These are phyloP conservation scores for Chlamydomonas sphaeroides DNA, from an alignment of 139 green algal species.

Conservation along the genomic window DNA sequence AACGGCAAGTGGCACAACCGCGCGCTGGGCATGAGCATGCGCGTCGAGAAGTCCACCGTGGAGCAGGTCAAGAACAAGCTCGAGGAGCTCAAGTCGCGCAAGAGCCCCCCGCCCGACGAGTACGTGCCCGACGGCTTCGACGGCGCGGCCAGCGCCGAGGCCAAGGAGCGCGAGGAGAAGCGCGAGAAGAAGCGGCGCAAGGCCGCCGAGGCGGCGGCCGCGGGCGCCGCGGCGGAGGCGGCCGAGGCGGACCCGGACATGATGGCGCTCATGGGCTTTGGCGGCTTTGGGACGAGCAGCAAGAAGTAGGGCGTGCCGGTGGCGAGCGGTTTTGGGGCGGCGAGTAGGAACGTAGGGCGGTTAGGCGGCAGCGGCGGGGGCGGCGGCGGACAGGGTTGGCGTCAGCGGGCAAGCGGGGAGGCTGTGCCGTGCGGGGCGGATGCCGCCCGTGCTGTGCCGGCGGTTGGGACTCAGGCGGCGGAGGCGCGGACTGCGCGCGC, in stretches of 20 bases:
- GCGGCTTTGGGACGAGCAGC: conserved; percentile 82
- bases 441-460: too few species aligned
- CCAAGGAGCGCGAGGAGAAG: conserved; percentile 42
- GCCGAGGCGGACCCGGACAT: conserved; percentile 85
- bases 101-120: conserved; percentile 45
- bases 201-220: conserved; percentile 53
- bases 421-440: too few species aligned
- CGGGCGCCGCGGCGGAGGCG: conserved; percentile 47
- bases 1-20: conserved; percentile 98
- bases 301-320: conserved; percentile 51
- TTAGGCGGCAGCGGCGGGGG: too few species aligned
- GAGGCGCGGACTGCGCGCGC: too few species aligned
- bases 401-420: too few species aligned
- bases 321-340: too few species aligned
- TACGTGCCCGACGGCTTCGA: conserved; percentile 58
- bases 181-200: conserved; percentile 63
- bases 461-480: too few species aligned
- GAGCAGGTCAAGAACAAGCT: conserved; percentile 81
- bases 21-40: conserved; percentile 96
- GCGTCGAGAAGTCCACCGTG: conserved; percentile 86
- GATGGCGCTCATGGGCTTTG: conserved; percentile 94
- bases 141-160: conserved; percentile 7
- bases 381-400: too few species aligned
- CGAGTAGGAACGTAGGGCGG: too few species aligned
- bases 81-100: conserved; percentile 51